A percentile compares a stretch with the other conserved stretches of the same genome.
phyloP scores from a whole-genome alignment of 352 stramenopile species.

The Phytophthora meadii region DNA sequence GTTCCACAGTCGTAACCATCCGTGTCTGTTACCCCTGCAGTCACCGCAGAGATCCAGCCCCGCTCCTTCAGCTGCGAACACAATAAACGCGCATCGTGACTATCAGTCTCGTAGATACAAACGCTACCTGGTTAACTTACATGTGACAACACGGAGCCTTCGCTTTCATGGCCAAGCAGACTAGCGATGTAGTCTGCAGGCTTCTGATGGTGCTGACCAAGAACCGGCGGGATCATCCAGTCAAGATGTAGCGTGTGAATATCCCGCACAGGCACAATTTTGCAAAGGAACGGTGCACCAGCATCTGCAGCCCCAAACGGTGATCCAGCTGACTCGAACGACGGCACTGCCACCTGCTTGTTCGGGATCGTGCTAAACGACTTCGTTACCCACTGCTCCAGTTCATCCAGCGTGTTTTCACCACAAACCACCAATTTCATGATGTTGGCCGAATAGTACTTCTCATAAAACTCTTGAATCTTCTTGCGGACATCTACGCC shows the following conservation, averaged over 20 bases:
- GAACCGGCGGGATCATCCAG: slow-evolving; percentile 81
- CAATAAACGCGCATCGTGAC: slow-evolving; percentile 4
- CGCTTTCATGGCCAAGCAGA: slow-evolving; percentile 83
- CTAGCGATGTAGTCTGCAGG: slow-evolving; percentile 82
- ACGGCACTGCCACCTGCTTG: slow-evolving; percentile 50
- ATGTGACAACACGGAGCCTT: slow-evolving; percentile 82
- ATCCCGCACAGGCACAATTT: slow-evolving; percentile 77
- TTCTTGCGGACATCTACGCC: slow-evolving; percentile 65
- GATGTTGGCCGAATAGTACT: slow-evolving; percentile 81
- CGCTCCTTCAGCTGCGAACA: slow-evolving; percentile 68
- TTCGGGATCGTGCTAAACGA: slow-evolving; percentile 75
- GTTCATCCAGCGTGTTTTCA: slow-evolving; percentile 71
- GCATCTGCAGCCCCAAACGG: slow-evolving; percentile 62
- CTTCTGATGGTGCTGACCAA: slow-evolving; percentile 77
- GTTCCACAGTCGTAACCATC: slow-evolving; percentile 77
- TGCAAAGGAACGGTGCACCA: slow-evolving; percentile 56
- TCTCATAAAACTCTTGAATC: slow-evolving; percentile 73
- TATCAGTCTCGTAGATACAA: slow-evolving; percentile 5
- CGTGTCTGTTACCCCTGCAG: slow-evolving; percentile 72
- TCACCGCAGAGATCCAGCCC: slow-evolving; percentile 81
- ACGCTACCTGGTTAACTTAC: slow-evolving; percentile 37
- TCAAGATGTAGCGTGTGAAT: slow-evolving; percentile 79
- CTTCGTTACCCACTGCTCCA: slow-evolving; percentile 67
- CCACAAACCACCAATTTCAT: slow-evolving; percentile 88
- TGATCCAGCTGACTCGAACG: slow-evolving; percentile 47